Evolutionary conservation across 176 grass and related monocot species (phyloP), one percentile per base, ranked within the genome.

Genomic region (Juncus inflexus): DNA sequence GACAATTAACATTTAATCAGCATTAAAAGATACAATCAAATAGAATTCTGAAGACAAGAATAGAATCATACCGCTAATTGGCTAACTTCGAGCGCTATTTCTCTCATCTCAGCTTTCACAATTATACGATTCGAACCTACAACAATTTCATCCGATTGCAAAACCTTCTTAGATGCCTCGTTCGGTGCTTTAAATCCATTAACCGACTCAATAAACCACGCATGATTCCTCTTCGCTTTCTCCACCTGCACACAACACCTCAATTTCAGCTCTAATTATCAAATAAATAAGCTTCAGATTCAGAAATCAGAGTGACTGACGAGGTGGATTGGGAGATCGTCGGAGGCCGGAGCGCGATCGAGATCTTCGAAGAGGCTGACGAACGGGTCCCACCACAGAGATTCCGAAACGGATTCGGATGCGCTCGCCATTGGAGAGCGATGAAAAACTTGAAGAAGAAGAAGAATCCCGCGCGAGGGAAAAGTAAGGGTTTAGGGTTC

Each of bases 321-420:
- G 60, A 96, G 84, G 43, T 71, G 54, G 8, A 78, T 70, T 10
- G 87, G 74, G 54, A 88, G 74, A 15, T 74, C 72, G 12, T 72
- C 77, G 59, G 76, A 59, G 51, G 63, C 54, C 7, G 90, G 63
- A 37, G 70, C 61, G 37, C 74, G 77, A 72, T 96, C 91, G 77
- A 96, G 81, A 43, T 96, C 91, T 62, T 87, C 87, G 70, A 79
- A 80, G 70, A 96, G 84, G 62, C 4, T 38, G 50, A 86, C 70
- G 79, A 96, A 96, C 12, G 87, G 64, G 28, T 88, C 91, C 91
- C 91, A 96, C 91, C 87, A 96, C 7, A 91, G 74, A n/a, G 84
- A 86, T 12, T 81, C 74, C 5, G 75, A 38, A 40, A 78, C 75
- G 4, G 70, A 43, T 51, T 80, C 90, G 36, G 69, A 79, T 12